Conservation (phyloP, 305 asterid species). For the Solanum hybrid region DNA sequence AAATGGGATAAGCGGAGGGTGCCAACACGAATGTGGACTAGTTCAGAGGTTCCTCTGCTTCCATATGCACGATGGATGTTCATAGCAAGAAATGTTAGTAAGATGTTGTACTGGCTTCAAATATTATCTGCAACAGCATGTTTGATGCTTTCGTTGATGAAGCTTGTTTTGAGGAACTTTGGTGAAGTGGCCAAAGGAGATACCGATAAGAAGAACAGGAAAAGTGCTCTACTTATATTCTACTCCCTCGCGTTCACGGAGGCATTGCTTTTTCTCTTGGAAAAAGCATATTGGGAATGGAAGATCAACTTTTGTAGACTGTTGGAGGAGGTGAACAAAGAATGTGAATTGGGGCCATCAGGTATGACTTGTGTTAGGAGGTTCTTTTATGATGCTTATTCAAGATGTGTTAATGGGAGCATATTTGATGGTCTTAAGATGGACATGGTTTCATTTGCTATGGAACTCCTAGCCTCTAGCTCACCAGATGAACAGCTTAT, state of each 20-base stretch:
- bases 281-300: slow-evolving; percentile 96
- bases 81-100: slow-evolving; percentile 58
- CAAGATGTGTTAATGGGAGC: slow-evolving; percentile 75
- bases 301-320: slow-evolving; percentile 41
- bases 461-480: slow-evolving; percentile 68
- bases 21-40: slow-evolving; percentile 60
- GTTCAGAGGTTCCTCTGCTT: slow-evolving; percentile 73
- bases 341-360: slow-evolving; percentile 66
- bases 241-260: slow-evolving; percentile 83
- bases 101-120: slow-evolving; percentile 72
- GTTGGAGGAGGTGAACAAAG: slow-evolving; percentile 50
- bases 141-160: slow-evolving; percentile 56
- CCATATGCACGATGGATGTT: slow-evolving; percentile 74
- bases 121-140: slow-evolving; percentile 74
- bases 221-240: slow-evolving; percentile 62
- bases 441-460: slow-evolving; percentile 82
- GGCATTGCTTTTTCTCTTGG: slow-evolving; percentile 74
- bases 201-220: slow-evolving; percentile 55
- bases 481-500: slow-evolving; percentile 86
- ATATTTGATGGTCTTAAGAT: slow-evolving; percentile 84
- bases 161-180: slow-evolving; percentile 47
- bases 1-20: slow-evolving; percentile 25
- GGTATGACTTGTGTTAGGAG: slow-evolving; percentile 63
- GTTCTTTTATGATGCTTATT: slow-evolving; percentile 86
- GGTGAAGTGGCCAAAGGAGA: slow-evolving; percentile 54